A percentile compares a stretch with the other conserved stretches of the same genome.
Evolutionary conservation across 2,329 filamentous ascomycete species (phyloP).

Genomic region (Berkeleyomyces basicola): DNA sequence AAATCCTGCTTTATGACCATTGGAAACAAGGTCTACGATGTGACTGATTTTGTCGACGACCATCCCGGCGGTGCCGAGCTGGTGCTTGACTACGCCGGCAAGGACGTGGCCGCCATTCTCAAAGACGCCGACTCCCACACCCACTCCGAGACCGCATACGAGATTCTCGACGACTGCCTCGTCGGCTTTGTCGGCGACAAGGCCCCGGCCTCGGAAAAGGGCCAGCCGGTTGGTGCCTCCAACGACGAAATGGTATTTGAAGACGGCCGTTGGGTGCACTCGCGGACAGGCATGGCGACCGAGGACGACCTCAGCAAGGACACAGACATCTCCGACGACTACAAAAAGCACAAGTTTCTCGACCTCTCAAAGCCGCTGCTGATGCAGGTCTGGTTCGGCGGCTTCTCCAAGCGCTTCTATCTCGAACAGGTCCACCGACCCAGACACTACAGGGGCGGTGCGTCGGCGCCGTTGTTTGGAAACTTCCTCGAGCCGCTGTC

Average conservation of each 20-base stretch:
- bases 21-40: conserved; percentile 81
- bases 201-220: conserved; percentile 16
- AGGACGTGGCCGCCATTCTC: conserved; percentile 36
- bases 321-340: conserved; percentile 62
- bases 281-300: conserved; percentile 72
- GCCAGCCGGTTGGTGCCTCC: conserved; percentile 16
- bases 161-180: conserved; percentile 17
- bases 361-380: conserved; percentile 75
- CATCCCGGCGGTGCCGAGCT: conserved; percentile 84
- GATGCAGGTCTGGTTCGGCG: conserved; percentile 72
- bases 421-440: conserved; percentile 91
- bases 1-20: conserved; percentile 89
- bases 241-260: conserved; percentile 18
- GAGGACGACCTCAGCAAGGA: conserved; percentile 77
- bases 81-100: conserved; percentile 68
- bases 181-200: conserved; percentile 16
- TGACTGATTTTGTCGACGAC: conserved; percentile 77
- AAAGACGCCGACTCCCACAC: conserved; percentile 43
- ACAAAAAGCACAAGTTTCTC: conserved; percentile 82
- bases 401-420: conserved; percentile 92
- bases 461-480: conserved; percentile 84
- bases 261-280: conserved; percentile 26
- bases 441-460: conserved; percentile 85
- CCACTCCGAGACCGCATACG: conserved; percentile 82
- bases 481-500: conserved; percentile 97